Conservation (phyloP, 345 rosid genomes). For the Physaria fendleri region DNA sequence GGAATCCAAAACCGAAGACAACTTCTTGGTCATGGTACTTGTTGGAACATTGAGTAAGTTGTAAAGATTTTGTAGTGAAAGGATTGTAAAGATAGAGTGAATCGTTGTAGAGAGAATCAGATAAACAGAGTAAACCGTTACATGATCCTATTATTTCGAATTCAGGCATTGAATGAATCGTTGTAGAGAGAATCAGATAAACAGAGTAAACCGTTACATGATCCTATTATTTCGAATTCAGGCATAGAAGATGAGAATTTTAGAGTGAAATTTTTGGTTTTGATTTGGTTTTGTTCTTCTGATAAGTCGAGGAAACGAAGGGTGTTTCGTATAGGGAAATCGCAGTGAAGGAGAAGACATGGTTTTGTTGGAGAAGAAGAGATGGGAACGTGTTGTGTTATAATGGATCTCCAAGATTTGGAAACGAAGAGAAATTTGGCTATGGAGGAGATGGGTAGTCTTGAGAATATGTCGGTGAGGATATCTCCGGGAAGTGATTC, state of each 20-base stretch:
- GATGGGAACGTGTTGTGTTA: conserved; percentile 35
- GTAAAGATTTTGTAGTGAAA: conserved; percentile 35
- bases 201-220: conserved; percentile 60
- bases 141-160: conserved; percentile 55
- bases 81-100: conserved; percentile 51
- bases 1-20: conserved; percentile 58
- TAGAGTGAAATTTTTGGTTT: conserved; percentile 35
- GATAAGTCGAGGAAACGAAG: conserved; percentile 49
- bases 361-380: conserved; percentile 28
- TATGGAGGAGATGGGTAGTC: conserved; percentile 52
- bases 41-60: conserved; percentile 38
- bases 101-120: conserved; percentile 40
- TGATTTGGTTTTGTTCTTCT: conserved; percentile 17
- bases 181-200: conserved; percentile 41
- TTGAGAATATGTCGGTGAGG: conserved; percentile 49
- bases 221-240: conserved; percentile 48
- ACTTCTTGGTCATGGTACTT: conserved; percentile 40
- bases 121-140: conserved; percentile 52
- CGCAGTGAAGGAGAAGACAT: conserved; percentile 62
- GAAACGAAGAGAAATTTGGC: conserved; percentile 49
- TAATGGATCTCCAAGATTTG: conserved; percentile 37
- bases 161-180: conserved; percentile 33
- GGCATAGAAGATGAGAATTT: conserved; percentile 38
- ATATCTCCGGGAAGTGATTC: conserved; percentile 60
- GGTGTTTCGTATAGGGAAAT: conserved; percentile 44